Evolutionary conservation across 441 rosid genomes (phyloP), one percentile per base, ranked within the genome.

Genomic region (Flueggea neowawraea): DNA sequence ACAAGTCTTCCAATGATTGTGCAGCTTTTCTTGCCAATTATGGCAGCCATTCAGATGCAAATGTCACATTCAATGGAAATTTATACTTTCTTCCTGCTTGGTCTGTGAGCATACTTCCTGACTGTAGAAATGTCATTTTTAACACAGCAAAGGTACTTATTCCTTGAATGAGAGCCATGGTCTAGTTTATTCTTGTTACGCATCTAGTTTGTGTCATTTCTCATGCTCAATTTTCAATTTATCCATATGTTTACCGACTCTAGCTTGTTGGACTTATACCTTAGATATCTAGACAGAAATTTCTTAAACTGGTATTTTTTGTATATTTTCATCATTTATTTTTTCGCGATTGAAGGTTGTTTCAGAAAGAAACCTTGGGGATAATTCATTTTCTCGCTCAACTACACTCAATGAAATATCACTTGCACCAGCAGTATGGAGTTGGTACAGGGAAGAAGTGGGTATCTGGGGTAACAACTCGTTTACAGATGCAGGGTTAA

Each of bases 21-120:
- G 93, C 85, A 45, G 86, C 93, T 13, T 84, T 87, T 74, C 84
- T 87, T 31, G 85, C 90, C 13, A 87, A 87, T 72, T 80, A 61
- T 58, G 86, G 75, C 67, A 69, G 66, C 49, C 56, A 36, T 33
- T 63, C 61, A 56, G 86, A 87, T 64, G 93, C 85, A 28, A 74
- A 68, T 10, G 85, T 79, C 60, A 68, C 73, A 8, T 87, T 82
- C 67, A 77, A 80, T 3, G 85, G 90, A 60, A 73, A 78, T 3
- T 47, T 57, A 7, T 82, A 82, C 70, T 82, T 69, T 65, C 89
- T 86, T 69, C 88, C 93, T 6, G 84, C 93, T 69, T 86, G 93
- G 93, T 86, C 93, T 12, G 89, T 86, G 12, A 86, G 93, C 84
- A 82, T 86, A 58, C 88, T 86, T 31, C 84, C 93, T 7, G 93